Evolutionary conservation across 148 eudicot genomes (phyloP).

Genomic region (Vaccinium corymbosum): DNA sequence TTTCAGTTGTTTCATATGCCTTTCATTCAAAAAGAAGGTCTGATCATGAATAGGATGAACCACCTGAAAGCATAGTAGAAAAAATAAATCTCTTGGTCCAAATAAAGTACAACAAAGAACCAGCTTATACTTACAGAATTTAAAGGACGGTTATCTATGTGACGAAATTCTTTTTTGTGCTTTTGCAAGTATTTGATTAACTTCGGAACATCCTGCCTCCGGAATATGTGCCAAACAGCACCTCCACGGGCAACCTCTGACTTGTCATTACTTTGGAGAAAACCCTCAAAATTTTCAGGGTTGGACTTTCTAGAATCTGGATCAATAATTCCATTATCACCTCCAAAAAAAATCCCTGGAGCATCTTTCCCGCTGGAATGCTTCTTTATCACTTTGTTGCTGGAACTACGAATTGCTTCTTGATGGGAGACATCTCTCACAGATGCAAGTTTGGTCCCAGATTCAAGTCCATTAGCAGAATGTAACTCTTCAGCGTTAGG

Average conservation of each 20-base stretch:
- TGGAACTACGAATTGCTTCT: background rate
- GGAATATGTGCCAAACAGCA: conserved; percentile 86
- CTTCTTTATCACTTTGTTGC: background rate
- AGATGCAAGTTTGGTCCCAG: background rate
- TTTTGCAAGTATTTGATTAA: conserved; percentile 50
- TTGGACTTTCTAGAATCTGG: background rate
- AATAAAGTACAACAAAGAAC: background rate
- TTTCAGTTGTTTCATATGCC: conserved; percentile 70
- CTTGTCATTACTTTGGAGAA: background rate
- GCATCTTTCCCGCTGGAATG: background rate
- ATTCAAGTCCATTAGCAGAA: background rate
- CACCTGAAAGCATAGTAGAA: conserved; percentile 35
- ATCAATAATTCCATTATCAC: background rate
- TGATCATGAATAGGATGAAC: conserved; percentile 94
- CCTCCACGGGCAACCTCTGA: conserved; percentile 35
- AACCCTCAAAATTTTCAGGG: background rate
- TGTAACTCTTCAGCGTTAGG: background rate
- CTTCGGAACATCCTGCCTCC: conserved; percentile 80
- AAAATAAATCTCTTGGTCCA: background rate
- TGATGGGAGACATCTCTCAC: background rate
- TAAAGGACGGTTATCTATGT: conserved; percentile 52
- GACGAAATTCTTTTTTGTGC: conserved; percentile 61
- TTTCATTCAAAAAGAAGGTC: conserved; percentile 69
- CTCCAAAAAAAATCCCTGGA: background rate
- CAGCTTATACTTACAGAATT: conserved; percentile 42